Conservation (phyloP, 176 grass and related monocot species). For the Aegilops tauschii region DNA sequence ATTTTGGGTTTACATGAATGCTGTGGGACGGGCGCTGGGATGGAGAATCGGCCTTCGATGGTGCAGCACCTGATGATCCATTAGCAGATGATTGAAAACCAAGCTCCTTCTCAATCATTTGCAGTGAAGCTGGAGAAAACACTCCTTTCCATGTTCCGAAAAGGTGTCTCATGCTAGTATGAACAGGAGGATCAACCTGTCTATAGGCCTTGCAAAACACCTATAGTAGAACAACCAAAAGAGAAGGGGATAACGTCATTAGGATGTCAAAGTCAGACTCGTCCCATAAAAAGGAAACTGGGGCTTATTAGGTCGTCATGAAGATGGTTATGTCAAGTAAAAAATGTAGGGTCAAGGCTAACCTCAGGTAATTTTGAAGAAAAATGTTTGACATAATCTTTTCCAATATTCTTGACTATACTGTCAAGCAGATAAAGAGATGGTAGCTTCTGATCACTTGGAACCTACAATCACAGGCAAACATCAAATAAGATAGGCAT, state of each 20-base stretch:
- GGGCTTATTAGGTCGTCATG: neutral
- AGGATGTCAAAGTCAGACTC: constrained; percentile 10
- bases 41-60: constrained; percentile 60
- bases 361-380: constrained; percentile 82
- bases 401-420: constrained; percentile 99
- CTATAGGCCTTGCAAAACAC: constrained; percentile 98
- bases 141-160: constrained; percentile 99
- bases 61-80: constrained; percentile 53
- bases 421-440: constrained; percentile 97
- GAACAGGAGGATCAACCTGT: constrained; percentile 79
- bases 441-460: constrained; percentile 88
- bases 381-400: constrained; percentile 96
- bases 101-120: constrained; percentile 90
- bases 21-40: constrained; percentile 64
- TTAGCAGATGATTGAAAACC: constrained; percentile 67
- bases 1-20: constrained; percentile 99
- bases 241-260: constrained; percentile 6
- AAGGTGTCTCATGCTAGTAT: constrained; percentile 96
- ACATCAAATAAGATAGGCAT: constrained; percentile 30
- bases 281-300: constrained; percentile 5
- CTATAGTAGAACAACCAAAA: constrained; percentile 30
- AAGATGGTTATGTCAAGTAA: neutral
- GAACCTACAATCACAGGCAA: constrained; percentile 63
- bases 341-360: constrained; percentile 11
- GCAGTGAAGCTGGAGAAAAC: constrained; percentile 66